Evolutionary conservation across 805 yeast genomes (phyloP), one percentile per base, ranked within the genome.

Genomic region (Grigorovia jiainica): DNA sequence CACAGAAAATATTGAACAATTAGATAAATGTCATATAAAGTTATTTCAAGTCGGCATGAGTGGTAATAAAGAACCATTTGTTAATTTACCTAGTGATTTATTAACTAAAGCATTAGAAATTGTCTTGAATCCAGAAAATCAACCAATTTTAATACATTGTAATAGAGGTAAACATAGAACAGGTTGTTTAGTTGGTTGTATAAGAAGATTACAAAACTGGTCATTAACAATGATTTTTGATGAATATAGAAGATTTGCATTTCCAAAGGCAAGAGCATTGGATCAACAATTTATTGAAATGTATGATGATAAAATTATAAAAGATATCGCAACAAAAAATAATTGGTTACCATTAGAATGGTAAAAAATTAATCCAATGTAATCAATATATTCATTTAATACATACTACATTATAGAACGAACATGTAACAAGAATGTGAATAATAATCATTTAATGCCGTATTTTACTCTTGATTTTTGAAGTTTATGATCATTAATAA

Each of bases 121-220:
- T 27, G 85, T 87, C 11, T 60, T 87, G 13, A 72, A 92, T 54
- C 96, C 97, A 0, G 78, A 60, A 18, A 90, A 92, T 61, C 97
- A 87, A 44, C 98, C 98, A 2, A 68, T 92, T 10, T 67, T 92
- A 48, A 85, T 92, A 35, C 98, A 92, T 61, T 92, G 98, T 64
- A 92, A 92, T 64, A 68, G 96, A 45, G 98, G 98, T 9, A 92
- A 90, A 60, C 98, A 92, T 61, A 72, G 98, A 51, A 92, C 98
- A 0, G 98, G 98, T 0, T 92, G 97, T 61, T 69, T 92, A 13
- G 89, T 92, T 24, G 98, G 98, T 2, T 90, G 96, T 56, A 71
- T 92, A 27, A 67, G 98, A 46, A 71, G 92, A 52, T 64, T 89
- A 41, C 97, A 90, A 57, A 78, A 80, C 46, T 92, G 98, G 98